Base-by-base conservation (phyloP, 148 eudicot genomes). In the Heliosperma pusillum region DNA sequence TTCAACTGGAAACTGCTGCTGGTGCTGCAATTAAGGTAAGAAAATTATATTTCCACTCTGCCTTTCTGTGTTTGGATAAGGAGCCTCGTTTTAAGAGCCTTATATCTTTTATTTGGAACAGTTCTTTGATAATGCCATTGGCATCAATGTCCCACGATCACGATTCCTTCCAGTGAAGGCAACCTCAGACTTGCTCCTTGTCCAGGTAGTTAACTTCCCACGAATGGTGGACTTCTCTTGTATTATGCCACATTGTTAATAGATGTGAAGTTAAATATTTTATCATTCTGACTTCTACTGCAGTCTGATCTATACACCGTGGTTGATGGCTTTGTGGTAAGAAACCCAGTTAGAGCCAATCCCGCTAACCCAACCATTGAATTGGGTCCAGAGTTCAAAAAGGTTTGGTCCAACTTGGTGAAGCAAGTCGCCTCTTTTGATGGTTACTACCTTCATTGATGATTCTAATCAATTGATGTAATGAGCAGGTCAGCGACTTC, bases 121-220 rank as follows among this genome's bases (percentile, higher is more conserved):
- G 91, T 96, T 96, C 79, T 96, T 89, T 62, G 90, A 92, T 69
- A 84, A 83, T 73, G 94, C 99, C 53, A 92, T 92, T 80, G 99
- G 97, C 50, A 82, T 82, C 70, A 96, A 96, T 85, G 97, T 87
- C 69, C 99, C 99, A 55, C 90, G 99, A 36, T 88, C 99, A 72
- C 92, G 99, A 24, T 96, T 96, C 90, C 97, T 96, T 82, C 99
- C 99, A 10, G 99, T 96, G 74, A 92, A 96, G 86, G 98, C 98
- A 26, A 88, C 90, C 77, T 92, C 99, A 68, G 99, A 95, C 86
- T 87, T 95, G 85, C 97, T 95, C 58, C 99, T 95, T 83, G 99
- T 95, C 72, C 97, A 95, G 90, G 99, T 95, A 73, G 82, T 60
- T 50, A 50, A 13, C 42, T 58, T 73, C 72, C 12, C 64, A 40